These are phyloP conservation scores for Drosera capensis DNA, from an alignment of 148 eudicot species.

Conservation along the genomic window DNA sequence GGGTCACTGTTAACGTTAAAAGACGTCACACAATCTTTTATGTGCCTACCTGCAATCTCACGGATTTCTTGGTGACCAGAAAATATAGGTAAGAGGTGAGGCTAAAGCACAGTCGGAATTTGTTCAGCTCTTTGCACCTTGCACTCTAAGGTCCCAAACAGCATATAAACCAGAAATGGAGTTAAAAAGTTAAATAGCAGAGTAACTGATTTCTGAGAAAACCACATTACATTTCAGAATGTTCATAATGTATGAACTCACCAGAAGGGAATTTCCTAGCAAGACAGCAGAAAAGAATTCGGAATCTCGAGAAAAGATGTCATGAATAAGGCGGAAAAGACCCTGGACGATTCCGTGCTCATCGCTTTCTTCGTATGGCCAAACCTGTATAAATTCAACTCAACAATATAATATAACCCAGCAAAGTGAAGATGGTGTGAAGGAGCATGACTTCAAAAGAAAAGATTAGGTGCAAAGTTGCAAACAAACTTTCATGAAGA, in stretches of 20 bases:
- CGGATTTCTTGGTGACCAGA: conserved; percentile 60
- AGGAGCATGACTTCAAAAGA: not conserved
- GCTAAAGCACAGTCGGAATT: conserved; percentile 61
- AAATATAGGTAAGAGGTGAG: conserved; percentile 87
- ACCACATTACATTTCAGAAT: not conserved
- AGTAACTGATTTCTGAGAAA: conserved; percentile 1
- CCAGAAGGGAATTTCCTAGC: conserved; percentile 30
- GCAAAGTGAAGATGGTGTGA: not conserved
- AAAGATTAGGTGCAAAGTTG: not conserved
- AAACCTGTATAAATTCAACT: conserved; percentile 28
- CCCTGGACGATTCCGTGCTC: conserved; percentile 83
- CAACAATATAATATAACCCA: not conserved
- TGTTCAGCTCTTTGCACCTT: conserved; percentile 55
- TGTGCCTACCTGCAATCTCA: conserved; percentile 56
- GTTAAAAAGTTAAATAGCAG: not conserved
- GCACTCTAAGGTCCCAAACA: conserved; percentile 28
- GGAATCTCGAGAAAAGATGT: conserved; percentile 48
- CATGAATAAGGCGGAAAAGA: conserved; percentile 68
- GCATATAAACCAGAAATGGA: not conserved
- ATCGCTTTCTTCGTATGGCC: conserved; percentile 91
- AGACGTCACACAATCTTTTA: no score
- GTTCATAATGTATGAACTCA: conserved; percentile 15
- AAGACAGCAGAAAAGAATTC: conserved; percentile 28
- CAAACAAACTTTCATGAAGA: no score
- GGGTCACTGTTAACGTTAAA: no score